Conservation (phyloP, 1,139 yeast species). For the Blastobotrys buckinghamii region DNA sequence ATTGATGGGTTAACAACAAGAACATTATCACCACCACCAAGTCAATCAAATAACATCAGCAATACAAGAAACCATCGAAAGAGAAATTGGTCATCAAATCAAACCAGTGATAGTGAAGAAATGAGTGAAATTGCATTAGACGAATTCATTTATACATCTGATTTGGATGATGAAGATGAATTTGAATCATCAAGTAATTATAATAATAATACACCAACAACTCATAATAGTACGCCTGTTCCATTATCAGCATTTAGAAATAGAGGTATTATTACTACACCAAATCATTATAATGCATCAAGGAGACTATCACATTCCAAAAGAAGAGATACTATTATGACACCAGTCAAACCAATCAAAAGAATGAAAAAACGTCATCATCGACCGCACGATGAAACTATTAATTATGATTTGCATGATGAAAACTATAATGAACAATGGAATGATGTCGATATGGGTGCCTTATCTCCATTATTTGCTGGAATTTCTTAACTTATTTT, state of each 20-base stretch:
- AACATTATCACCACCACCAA: constrained; percentile 47
- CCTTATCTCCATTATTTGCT: constrained; percentile 33
- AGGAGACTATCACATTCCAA: background rate
- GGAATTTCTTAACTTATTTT: constrained; percentile 20
- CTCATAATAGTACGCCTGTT: constrained; percentile 31
- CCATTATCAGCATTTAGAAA: constrained; percentile 89
- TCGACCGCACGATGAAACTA: constrained; percentile 15
- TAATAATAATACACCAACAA: constrained; percentile 11
- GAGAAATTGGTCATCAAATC: constrained; percentile 11
- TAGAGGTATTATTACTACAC: constrained; percentile 43
- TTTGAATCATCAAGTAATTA: constrained; percentile 28
- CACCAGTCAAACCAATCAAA: constrained; percentile 29
- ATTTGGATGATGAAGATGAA: constrained; percentile 70
- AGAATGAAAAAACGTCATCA: constrained; percentile 21
- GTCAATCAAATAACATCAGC: constrained; percentile 1
- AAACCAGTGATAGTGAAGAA: constrained; percentile 34
- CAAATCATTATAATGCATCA: background rate
- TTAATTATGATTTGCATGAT: constrained; percentile 23
- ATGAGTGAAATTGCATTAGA: constrained; percentile 72
- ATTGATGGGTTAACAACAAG: constrained; percentile 91
- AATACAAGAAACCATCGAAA: constrained; percentile 9
- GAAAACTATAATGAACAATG: constrained; percentile 27
- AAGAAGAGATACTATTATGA: constrained; percentile 29
- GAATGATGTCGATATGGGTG: constrained; percentile 35
- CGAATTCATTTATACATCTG: constrained; percentile 82